Evolutionary conservation across 345 rosid species (phyloP).

Genomic region (Erucastrum elatum): DNA sequence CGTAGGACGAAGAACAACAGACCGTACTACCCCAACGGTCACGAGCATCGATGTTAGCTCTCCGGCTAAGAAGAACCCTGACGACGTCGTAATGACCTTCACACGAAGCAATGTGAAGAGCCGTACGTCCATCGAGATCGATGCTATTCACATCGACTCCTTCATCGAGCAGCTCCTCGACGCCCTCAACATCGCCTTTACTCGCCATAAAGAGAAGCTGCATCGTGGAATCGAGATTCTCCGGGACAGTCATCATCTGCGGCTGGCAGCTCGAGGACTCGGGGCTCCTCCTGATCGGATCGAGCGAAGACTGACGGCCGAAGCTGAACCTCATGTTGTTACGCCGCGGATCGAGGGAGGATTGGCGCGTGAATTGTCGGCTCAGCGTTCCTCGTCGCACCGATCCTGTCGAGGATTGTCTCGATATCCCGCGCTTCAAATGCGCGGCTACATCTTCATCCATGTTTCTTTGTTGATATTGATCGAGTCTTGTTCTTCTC

Average conservation of each 20-base stretch:
- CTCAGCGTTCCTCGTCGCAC: constrained; percentile 47
- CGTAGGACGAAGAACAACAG: constrained; percentile 6
- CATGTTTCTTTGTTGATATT: constrained; percentile 36
- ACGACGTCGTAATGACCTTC: constrained; percentile 87
- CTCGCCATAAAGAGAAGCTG: constrained; percentile 87
- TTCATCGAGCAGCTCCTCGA: constrained; percentile 69
- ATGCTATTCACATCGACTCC: constrained; percentile 88
- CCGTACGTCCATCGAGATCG: constrained; percentile 94
- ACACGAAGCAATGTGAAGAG: constrained; percentile 90
- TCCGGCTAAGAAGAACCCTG: constrained; percentile 57
- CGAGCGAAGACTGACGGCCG: constrained; percentile 82
- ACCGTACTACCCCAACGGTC: constrained; percentile 99
- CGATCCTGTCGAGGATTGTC: constrained; percentile 78
- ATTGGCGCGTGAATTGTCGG: constrained; percentile 61
- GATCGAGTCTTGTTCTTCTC: neutral
- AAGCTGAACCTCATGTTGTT: constrained; percentile 76
- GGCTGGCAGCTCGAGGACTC: constrained; percentile 36
- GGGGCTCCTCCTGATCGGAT: constrained; percentile 72
- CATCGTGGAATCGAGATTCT: constrained; percentile 90
- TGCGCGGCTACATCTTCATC: constrained; percentile 60
- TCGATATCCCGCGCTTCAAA: constrained; percentile 71
- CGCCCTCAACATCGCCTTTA: constrained; percentile 68
- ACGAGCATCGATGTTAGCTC: constrained; percentile 89
- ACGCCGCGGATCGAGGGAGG: constrained; percentile 73
- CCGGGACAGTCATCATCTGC: constrained; percentile 69